Base-by-base conservation (phyloP, 306 rosid species). In the Trifolium fragiferum region DNA sequence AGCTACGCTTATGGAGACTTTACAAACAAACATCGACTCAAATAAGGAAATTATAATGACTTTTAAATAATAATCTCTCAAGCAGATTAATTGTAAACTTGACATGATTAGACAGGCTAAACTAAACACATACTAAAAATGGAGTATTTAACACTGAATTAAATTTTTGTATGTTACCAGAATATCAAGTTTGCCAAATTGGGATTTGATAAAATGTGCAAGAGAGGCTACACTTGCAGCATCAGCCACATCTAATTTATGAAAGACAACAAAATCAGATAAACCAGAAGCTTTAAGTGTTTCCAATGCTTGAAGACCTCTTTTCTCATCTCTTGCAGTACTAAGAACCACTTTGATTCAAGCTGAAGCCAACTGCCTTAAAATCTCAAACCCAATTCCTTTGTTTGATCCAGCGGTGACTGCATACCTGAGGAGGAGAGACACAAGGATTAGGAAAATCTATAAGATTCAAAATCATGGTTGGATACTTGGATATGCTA, bases 101-200 rank as follows among this genome's bases (percentile, higher is more conserved):
- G n/a, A n/a, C n/a, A n/a, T n/a, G n/a, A n/a, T n/a, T n/a, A n/a
- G n/a, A n/a, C n/a, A n/a, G n/a, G n/a, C n/a, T n/a, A n/a, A n/a
- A n/a, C n/a, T n/a, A n/a, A n/a, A n/a, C n/a, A n/a, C n/a, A n/a
- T n/a, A n/a, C n/a, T n/a, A n/a, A n/a, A n/a, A n/a, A n/a, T n/a
- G n/a, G n/a, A n/a, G n/a, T n/a, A n/a, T n/a, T n/a, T n/a, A n/a
- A n/a, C n/a, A n/a, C n/a, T n/a, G n/a, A 61, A 37, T 40, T 8
- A 8, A 40, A 10, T 8, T 38, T 41, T 43, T 43, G 0, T 0
- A 44, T 18, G 43, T 78, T 78, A 83, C 87, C 87, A 83, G 66
- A 61, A 83, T 76, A 68, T 83, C 87, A 60, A 83, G 84, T 71
- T 83, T 80, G 5, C 87, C 82, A 61, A 83, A 83, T 9, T 76